These are phyloP conservation scores for Vicia sativa DNA, from an alignment of 306 rosid species.

Conservation along the genomic window DNA sequence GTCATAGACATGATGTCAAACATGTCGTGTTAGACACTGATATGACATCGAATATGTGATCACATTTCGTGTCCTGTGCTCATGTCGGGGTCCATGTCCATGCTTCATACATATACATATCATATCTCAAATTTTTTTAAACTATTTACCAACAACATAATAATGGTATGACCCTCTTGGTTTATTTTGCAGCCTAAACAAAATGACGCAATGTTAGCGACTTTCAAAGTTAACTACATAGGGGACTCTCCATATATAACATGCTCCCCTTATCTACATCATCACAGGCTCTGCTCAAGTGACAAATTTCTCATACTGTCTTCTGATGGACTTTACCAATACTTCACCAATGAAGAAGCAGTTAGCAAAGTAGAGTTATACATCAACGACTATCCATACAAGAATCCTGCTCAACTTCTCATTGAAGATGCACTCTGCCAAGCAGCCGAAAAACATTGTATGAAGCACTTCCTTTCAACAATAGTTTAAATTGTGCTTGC, in stretches of 20 bases:
- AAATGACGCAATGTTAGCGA: slow-evolving; percentile 74
- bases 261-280: slow-evolving; percentile 67
- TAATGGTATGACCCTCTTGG: slow-evolving; percentile 19
- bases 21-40: too few species aligned
- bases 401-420: slow-evolving; percentile 87
- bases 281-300: slow-evolving; percentile 58
- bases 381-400: slow-evolving; percentile 70
- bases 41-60: too few species aligned
- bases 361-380: slow-evolving; percentile 66
- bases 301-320: slow-evolving; percentile 77
- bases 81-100: neutral
- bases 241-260: slow-evolving; percentile 74
- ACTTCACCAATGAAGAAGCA: slow-evolving; percentile 81
- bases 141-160: slow-evolving; percentile 1
- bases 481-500: neutral
- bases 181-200: slow-evolving; percentile 70
- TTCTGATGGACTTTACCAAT: slow-evolving; percentile 90
- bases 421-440: slow-evolving; percentile 63
- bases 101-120: neutral
- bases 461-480: neutral
- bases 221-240: slow-evolving; percentile 68
- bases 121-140: neutral
- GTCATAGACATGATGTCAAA: too few species aligned
- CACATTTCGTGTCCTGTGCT: too few species aligned
- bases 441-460: slow-evolving; percentile 82